Conservation (phyloP, 148 eudicot genomes). For the Pouteria glomerata region DNA sequence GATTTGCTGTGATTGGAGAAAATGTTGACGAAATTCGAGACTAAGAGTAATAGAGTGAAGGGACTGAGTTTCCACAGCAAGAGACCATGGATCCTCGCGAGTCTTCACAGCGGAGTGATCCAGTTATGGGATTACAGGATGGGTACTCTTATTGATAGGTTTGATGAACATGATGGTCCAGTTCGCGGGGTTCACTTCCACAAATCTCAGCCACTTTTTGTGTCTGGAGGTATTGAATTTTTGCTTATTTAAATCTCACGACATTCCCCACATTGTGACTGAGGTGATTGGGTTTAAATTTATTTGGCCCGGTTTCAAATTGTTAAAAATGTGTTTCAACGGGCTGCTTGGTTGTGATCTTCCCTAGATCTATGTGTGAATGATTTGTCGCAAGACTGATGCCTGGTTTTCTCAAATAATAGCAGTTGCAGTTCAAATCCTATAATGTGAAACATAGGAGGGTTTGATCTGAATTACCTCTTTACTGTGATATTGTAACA, state of each 20-base stretch:
- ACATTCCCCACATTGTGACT: background rate
- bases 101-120: slow-evolving; percentile 75
- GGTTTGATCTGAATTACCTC: background rate
- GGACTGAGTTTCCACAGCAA: slow-evolving; percentile 71
- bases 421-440: background rate
- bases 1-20: slow-evolving; percentile 5
- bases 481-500: background rate
- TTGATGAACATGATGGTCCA: slow-evolving; percentile 75
- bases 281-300: background rate
- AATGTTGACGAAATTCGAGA: slow-evolving; percentile 83
- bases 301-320: background rate
- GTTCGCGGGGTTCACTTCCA: slow-evolving; percentile 78
- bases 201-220: slow-evolving; percentile 65
- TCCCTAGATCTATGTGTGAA: background rate
- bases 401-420: background rate
- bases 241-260: background rate
- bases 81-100: slow-evolving; percentile 80
- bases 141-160: slow-evolving; percentile 77
- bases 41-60: slow-evolving; percentile 81
- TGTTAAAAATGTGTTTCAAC: background rate
- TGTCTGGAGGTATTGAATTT: slow-evolving; percentile 56
- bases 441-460: background rate
- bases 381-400: background rate
- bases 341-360: background rate
- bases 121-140: slow-evolving; percentile 83